Base-by-base conservation (phyloP, 2,329 filamentous ascomycete species). In the Microcyclosporella mali region DNA sequence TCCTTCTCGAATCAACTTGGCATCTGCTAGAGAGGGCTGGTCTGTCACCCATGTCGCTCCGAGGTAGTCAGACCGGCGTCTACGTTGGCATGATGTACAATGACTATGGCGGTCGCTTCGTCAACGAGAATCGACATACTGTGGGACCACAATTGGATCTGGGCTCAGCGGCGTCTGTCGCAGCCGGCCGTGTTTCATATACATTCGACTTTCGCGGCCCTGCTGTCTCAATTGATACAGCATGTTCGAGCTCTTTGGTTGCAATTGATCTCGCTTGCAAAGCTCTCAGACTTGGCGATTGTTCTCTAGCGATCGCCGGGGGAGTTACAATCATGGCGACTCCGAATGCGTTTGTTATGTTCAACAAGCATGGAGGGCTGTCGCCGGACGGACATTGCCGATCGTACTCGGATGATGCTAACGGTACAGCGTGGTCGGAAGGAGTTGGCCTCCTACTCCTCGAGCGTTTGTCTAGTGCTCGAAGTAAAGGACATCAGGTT, bases 381-480 rank as follows among this genome's bases (percentile, higher is more conserved):
- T 62, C 57, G 1, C 59, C 62, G 0, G 51, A 53, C 11, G 63
- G 64, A n/a, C 30, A 41, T 18, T 39, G 18, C 10, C 33, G 46
- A 18, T 56, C 55, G n/a, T 67, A 59, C 36, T 56, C 59, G 11
- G 58, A 56, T 2, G 50, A 55, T 2, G 75, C 72, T 0, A 62
- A 75, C 50, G 74, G 73, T 3, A 75, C 67, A 55, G 73, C 65
- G 12, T 66, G 75, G 0, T 74, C 73, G 12, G 78, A 81, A 39
- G 76, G 75, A 0, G 57, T 77, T 9, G 68, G 68, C 1, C 60
- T 64, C 0, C 32, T 42, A 7, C 30, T 51, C 6, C 25, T 52
- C 4, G 49, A 54, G 31, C 40, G 34, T 8, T 21, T 52, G n/a
- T 18, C 34, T 18, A 34, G 40, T 18, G 51, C 51, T 1, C 15